A percentile compares a stretch with the other conserved stretches of the same genome.
phyloP scores from a whole-genome alignment of 1,139 yeast genomes.

The Chernovozyma aurita region DNA sequence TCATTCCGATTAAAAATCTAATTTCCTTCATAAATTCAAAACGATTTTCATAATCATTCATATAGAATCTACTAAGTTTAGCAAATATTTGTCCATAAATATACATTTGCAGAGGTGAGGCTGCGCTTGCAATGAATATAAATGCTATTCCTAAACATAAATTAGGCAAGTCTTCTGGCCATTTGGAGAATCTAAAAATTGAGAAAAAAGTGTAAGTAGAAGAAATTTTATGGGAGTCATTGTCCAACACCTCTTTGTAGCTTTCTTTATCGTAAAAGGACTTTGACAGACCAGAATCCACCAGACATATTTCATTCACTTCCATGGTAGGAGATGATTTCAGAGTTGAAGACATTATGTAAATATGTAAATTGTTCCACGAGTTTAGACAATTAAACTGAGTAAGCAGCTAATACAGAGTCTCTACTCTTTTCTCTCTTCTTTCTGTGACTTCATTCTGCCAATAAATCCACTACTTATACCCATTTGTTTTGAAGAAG shows the following conservation, averaged over 20 bases:
- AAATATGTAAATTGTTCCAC: background rate
- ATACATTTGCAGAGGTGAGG: slow-evolving; percentile 61
- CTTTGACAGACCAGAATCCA: background rate
- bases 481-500: background rate
- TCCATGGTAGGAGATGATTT: background rate
- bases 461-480: background rate
- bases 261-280: background rate
- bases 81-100: slow-evolving; percentile 64
- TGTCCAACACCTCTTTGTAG: background rate
- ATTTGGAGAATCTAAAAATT: slow-evolving; percentile 23
- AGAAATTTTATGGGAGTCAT: background rate
- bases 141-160: slow-evolving; percentile 19
- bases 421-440: background rate
- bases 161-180: slow-evolving; percentile 18
- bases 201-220: background rate
- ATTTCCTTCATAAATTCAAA: slow-evolving; percentile 40
- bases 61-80: slow-evolving; percentile 37
- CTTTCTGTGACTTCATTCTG: too few relatives aligned
- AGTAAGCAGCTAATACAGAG: too few relatives aligned
- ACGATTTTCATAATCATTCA: slow-evolving; percentile 21
- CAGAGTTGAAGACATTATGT: background rate
- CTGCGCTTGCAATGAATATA: slow-evolving; percentile 40
- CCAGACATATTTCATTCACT: background rate
- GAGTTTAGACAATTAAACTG: too few relatives aligned
- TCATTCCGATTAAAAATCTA: slow-evolving; percentile 45